A percentile compares a stretch with the other conserved stretches of the same genome.
Conservation (phyloP, 306 rosid genomes). For the Psophocarpus tetragonolobus region DNA sequence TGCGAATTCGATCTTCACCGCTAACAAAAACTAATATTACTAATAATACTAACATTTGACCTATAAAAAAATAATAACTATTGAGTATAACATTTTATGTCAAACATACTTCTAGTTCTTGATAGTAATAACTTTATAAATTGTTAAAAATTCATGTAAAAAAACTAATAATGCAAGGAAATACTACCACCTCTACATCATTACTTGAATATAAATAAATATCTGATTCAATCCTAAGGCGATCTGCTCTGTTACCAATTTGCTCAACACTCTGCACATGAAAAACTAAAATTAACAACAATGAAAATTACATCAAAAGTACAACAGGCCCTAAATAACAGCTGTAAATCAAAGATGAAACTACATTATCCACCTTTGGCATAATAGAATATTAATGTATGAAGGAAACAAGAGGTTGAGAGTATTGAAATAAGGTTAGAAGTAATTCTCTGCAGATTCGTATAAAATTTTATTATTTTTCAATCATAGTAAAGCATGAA, state of each 20-base stretch:
- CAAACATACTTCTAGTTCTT: neutral
- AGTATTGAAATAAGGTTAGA: neutral
- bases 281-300: conserved; percentile 18
- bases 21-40: too few relatives aligned
- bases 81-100: neutral
- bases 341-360: conserved; percentile 1
- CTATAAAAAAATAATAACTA: too few relatives aligned
- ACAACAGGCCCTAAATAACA: conserved; percentile 6
- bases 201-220: conserved; percentile 86
- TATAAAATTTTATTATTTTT: neutral
- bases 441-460: neutral
- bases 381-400: neutral
- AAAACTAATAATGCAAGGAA: neutral
- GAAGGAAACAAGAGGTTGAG: neutral
- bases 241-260: conserved; percentile 92
- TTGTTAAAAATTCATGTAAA: conserved; percentile 12
- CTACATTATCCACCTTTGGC: conserved; percentile 12
- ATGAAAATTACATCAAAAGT: neutral
- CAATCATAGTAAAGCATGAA: neutral
- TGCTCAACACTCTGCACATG: conserved; percentile 80
- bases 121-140: conserved; percentile 17
- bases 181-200: conserved; percentile 69
- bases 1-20: too few relatives aligned
- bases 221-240: conserved; percentile 66
- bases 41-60: too few relatives aligned